phyloP scores from a whole-genome alignment of 306 rosid genomes.

The Myrica gale region DNA sequence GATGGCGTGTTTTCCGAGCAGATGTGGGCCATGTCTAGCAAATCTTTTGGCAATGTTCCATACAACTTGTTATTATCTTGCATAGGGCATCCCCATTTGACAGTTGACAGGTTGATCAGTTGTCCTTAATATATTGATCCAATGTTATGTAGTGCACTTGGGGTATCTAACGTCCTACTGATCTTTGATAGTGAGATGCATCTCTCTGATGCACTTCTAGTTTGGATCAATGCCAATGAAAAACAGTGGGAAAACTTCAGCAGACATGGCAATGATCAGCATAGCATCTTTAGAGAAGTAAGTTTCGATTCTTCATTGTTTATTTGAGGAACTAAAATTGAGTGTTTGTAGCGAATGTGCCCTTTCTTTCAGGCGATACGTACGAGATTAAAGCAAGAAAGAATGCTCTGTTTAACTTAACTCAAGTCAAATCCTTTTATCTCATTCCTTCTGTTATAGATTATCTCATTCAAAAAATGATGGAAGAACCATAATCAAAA shows the following conservation, averaged over 20 bases:
- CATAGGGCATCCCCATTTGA: conserved; percentile 55
- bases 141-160: conserved; percentile 1
- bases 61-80: conserved; percentile 48
- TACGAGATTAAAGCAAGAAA: neutral
- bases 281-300: conserved; percentile 56
- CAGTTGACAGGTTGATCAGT: conserved; percentile 62
- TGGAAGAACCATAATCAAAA: no score
- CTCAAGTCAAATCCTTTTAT: neutral
- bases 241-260: conserved; percentile 40
- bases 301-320: conserved; percentile 23
- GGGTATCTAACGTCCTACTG: conserved; percentile 31
- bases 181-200: conserved; percentile 67
- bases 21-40: conserved; percentile 59
- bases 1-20: conserved; percentile 34
- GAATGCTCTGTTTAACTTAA: neutral
- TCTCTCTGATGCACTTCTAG: conserved; percentile 59
- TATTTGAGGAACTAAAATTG: conserved; percentile 18
- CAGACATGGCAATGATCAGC: conserved; percentile 33
- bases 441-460: no score
- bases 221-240: conserved; percentile 56
- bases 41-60: conserved; percentile 49
- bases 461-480: no score
- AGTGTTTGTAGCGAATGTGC: conserved; percentile 6
- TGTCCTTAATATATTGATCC: conserved; percentile 27
- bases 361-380: neutral